phyloP scores from a whole-genome alignment of 1,284 basidiomycete genomes.

The Phylloboletellus chloephorus region DNA sequence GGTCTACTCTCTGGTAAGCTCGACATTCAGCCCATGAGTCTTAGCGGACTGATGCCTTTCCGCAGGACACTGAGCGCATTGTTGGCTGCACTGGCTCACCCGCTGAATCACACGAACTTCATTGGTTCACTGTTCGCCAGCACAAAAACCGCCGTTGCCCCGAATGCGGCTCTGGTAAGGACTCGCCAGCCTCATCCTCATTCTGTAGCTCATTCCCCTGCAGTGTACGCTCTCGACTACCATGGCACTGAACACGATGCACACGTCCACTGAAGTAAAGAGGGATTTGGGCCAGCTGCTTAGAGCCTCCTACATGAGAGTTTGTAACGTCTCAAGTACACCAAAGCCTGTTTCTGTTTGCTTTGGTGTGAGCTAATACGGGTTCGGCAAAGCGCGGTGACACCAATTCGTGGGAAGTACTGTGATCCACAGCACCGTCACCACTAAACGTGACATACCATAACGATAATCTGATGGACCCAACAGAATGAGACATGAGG shows the following conservation, averaged over 20 bases:
- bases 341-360: slow-evolving; percentile 3
- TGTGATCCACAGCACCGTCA: too few relatives aligned
- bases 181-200: neutral
- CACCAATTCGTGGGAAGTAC: neutral
- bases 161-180: slow-evolving; percentile 85
- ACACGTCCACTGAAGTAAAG: slow-evolving; percentile 35
- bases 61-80: slow-evolving; percentile 71
- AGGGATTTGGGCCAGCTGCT: slow-evolving; percentile 2
- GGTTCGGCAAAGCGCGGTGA: too few relatives aligned
- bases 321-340: slow-evolving; percentile 16
- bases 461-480: too few relatives aligned
- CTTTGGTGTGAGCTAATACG: neutral
- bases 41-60: slow-evolving; percentile 3
- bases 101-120: slow-evolving; percentile 86
- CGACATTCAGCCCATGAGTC: neutral
- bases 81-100: slow-evolving; percentile 91
- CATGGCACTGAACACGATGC: slow-evolving; percentile 44
- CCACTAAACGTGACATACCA: too few relatives aligned
- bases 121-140: slow-evolving; percentile 73
- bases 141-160: slow-evolving; percentile 75
- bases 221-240: slow-evolving; percentile 58
- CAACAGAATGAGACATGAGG: too few relatives aligned
- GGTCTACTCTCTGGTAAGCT: slow-evolving; percentile 81
- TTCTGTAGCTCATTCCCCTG: slow-evolving; percentile 10
- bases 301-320: slow-evolving; percentile 17